A percentile compares a stretch with the other conserved stretches of the same genome.
These are phyloP conservation scores for Chalaropsis thielavioides DNA, from an alignment of 2,329 filamentous ascomycete species.

Conservation along the genomic window DNA sequence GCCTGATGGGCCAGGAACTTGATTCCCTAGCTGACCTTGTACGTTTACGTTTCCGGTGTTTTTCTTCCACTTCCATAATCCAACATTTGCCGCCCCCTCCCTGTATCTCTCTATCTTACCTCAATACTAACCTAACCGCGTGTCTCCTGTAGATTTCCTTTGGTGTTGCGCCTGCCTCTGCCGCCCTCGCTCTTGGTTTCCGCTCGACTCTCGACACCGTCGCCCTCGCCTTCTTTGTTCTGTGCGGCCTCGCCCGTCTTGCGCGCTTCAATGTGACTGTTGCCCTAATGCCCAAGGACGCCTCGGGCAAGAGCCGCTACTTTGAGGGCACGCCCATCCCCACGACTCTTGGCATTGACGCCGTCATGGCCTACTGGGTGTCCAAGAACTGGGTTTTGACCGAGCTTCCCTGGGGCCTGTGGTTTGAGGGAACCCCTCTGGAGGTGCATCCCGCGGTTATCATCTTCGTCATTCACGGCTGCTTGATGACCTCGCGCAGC, in stretches of 20 bases:
- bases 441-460: slow-evolving; percentile 75
- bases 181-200: slow-evolving; percentile 78
- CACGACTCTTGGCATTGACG: slow-evolving; percentile 67
- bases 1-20: slow-evolving; percentile 92
- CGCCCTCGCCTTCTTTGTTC: slow-evolving; percentile 71
- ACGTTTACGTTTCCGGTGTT: slow-evolving; percentile 25
- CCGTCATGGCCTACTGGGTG: slow-evolving; percentile 81
- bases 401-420: slow-evolving; percentile 60
- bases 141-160: slow-evolving; percentile 65
- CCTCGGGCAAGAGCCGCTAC: slow-evolving; percentile 78
- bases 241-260: slow-evolving; percentile 83
- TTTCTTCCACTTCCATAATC: neutral
- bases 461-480: slow-evolving; percentile 78
- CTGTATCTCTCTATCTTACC: neutral
- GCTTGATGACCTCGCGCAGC: slow-evolving; percentile 87
- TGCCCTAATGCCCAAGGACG: slow-evolving; percentile 77
- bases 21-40: slow-evolving; percentile 93
- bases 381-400: slow-evolving; percentile 65
- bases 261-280: slow-evolving; percentile 98
- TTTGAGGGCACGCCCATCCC: slow-evolving; percentile 97
- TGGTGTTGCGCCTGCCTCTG: slow-evolving; percentile 73
- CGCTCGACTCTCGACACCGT: slow-evolving; percentile 74
- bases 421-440: slow-evolving; percentile 49
- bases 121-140: neutral
- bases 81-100: neutral